Evolutionary conservation across 495 filamentous ascomycete genomes (phyloP).

Genomic region (Cryomyces antarcticus): DNA sequence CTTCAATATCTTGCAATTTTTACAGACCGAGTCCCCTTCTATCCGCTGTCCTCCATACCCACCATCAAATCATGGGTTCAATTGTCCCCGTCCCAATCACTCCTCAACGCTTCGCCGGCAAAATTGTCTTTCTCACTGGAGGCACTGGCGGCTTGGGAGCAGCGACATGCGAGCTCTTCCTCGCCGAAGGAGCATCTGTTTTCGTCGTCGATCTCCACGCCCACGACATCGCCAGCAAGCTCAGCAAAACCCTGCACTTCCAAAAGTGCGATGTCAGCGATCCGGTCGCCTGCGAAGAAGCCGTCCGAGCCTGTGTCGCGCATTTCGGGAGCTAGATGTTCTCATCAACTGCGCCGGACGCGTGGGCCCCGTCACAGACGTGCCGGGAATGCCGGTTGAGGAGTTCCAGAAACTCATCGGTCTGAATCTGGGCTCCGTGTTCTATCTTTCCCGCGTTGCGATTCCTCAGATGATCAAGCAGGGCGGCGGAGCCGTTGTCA

Average conservation of each 20-base stretch:
- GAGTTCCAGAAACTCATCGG: neutral
- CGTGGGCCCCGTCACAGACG: neutral
- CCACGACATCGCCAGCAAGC: neutral
- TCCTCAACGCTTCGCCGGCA: neutral
- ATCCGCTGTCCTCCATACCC: too few species aligned
- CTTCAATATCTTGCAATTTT: too few species aligned
- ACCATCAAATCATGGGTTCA: too few species aligned
- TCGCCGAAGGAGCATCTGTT: neutral
- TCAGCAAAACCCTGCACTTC: neutral
- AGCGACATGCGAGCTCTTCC: neutral
- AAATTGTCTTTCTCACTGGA: constrained; percentile 1
- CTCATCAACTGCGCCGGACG: neutral
- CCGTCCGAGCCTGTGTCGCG: neutral
- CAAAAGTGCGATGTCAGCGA: neutral
- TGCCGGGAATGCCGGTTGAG: neutral
- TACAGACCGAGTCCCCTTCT: too few species aligned
- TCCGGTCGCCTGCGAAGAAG: neutral
- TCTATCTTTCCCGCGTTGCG: neutral
- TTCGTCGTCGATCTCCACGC: neutral
- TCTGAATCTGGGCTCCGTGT: neutral
- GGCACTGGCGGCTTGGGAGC: neutral
- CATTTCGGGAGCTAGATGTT: neutral
- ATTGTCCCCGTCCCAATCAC: too few species aligned
- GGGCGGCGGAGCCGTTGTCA: neutral
- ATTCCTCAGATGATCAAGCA: constrained; percentile 1